Evolutionary conservation across 352 stramenopile species (phyloP).

Genomic region (Peronospora belbahrii): DNA sequence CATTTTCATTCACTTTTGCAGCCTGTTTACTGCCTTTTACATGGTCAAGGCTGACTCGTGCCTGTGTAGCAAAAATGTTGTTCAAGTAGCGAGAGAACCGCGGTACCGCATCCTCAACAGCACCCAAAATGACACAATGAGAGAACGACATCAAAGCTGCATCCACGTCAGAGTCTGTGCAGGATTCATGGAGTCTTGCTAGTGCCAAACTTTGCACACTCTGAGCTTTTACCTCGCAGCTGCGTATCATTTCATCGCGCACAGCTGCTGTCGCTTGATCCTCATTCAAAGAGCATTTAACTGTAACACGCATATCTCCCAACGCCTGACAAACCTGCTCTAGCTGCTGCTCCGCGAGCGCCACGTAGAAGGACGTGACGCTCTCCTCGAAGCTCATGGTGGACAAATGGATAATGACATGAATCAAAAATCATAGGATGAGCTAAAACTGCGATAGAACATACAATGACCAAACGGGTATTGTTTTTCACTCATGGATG

Average conservation of each 20-base stretch:
- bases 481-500: too few relatives aligned
- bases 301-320: constrained; percentile 40
- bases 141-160: constrained; percentile 38
- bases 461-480: neutral
- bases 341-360: constrained; percentile 61
- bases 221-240: constrained; percentile 62
- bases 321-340: constrained; percentile 59
- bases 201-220: constrained; percentile 33
- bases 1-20: constrained; percentile 62
- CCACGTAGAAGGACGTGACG: constrained; percentile 78
- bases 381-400: constrained; percentile 73
- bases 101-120: constrained; percentile 17
- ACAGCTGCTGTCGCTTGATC: constrained; percentile 19
- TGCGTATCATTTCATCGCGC: constrained; percentile 72
- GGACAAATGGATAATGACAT: neutral
- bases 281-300: constrained; percentile 10
- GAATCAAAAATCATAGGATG: neutral
- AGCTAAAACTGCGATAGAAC: neutral
- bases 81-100: constrained; percentile 40
- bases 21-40: constrained; percentile 43
- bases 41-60: constrained; percentile 40
- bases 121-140: constrained; percentile 41
- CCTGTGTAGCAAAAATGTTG: constrained; percentile 48
- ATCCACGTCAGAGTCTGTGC: constrained; percentile 31
- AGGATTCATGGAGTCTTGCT: constrained; percentile 35